These are phyloP conservation scores for Leccinum griseonigrum DNA, from an alignment of 1,284 basidiomycete species.

Conservation along the genomic window DNA sequence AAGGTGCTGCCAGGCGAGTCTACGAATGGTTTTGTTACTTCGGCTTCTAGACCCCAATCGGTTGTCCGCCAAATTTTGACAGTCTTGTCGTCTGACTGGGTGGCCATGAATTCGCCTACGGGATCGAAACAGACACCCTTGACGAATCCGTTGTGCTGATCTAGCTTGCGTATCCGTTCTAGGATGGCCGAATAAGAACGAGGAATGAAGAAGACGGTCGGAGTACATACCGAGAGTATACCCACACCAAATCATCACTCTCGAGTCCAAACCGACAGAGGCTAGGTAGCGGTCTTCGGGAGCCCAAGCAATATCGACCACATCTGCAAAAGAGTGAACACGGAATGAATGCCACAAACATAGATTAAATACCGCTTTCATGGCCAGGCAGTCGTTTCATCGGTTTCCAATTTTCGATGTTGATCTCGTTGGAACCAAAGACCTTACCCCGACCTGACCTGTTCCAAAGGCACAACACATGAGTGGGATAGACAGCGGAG, in stretches of 20 bases:
- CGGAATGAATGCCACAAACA: background rate
- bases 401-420: constrained; percentile 98
- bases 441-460: constrained; percentile 82
- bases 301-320: constrained; percentile 95
- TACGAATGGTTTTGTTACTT: constrained; percentile 87
- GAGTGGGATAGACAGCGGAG: background rate
- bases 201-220: background rate
- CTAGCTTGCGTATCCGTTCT: constrained; percentile 83
- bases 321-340: constrained; percentile 56
- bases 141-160: constrained; percentile 93
- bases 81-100: constrained; percentile 95
- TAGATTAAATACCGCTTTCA: constrained; percentile 67
- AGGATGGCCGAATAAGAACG: constrained; percentile 1
- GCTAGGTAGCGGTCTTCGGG: constrained; percentile 90
- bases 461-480: constrained; percentile 3
- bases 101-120: constrained; percentile 93
- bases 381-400: constrained; percentile 90
- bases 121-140: constrained; percentile 99
- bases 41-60: constrained; percentile 86
- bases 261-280: constrained; percentile 91
- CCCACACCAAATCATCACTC: constrained; percentile 92
- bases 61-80: constrained; percentile 96
- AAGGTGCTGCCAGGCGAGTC: constrained; percentile 95
- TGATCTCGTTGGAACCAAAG: constrained; percentile 91
- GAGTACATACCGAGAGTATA: constrained; percentile 68